Evolutionary conservation across 1,284 basidiomycete species (phyloP).

Genomic region (Puccinia coronata): DNA sequence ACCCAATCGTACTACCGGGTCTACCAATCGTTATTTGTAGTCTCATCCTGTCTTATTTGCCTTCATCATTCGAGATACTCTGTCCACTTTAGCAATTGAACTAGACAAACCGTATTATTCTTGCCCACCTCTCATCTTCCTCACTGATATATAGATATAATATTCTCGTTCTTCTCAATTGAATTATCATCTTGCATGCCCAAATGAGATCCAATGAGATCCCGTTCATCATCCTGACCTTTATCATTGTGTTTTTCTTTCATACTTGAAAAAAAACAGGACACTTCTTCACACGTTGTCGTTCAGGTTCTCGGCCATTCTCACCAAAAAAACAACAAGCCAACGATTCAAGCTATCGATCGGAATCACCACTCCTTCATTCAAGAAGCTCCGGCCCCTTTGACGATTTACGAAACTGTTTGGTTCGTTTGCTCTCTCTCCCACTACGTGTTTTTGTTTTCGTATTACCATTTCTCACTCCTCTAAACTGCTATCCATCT

Average conservation of each 20-base stretch:
- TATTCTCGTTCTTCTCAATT: constrained; percentile 24
- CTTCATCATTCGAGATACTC: neutral
- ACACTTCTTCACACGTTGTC: neutral
- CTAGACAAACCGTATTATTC: neutral
- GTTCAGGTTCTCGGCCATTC: constrained; percentile 4
- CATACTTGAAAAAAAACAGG: neutral
- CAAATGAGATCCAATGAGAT: constrained; percentile 27
- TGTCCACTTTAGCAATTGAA: neutral
- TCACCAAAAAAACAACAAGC: neutral
- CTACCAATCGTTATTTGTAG: neutral
- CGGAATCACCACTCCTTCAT: constrained; percentile 1
- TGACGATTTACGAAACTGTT: neutral
- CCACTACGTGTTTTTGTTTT: neutral
- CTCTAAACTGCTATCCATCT: neutral
- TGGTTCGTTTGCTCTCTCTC: neutral
- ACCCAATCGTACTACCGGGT: neutral
- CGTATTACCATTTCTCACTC: neutral
- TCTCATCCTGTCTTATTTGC: neutral
- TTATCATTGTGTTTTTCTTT: constrained; percentile 28
- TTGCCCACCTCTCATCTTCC: neutral
- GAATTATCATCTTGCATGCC: constrained; percentile 25
- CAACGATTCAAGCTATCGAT: neutral
- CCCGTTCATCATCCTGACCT: constrained; percentile 30
- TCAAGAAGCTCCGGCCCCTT: neutral
- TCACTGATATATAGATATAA: constrained; percentile 5